phyloP scores from a whole-genome alignment of 345 rosid genomes.

The Aquilaria malaccensis region DNA sequence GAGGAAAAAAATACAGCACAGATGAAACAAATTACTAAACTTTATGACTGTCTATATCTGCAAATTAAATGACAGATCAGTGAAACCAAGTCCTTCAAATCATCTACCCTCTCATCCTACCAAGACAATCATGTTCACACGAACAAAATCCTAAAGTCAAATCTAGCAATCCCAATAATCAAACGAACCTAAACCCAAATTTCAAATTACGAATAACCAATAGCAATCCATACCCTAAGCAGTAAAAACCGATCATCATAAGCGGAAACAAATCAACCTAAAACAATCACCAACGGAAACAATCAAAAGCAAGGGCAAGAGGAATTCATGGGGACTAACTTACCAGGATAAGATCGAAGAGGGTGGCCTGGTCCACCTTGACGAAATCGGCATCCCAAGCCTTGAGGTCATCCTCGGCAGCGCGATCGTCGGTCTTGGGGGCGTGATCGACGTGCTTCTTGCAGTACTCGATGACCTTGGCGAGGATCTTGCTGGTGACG shows the following conservation, averaged over 20 bases:
- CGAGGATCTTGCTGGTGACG: slow-evolving; percentile 67
- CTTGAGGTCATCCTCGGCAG: slow-evolving; percentile 29
- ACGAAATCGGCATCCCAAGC: slow-evolving; percentile 56
- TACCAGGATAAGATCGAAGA: slow-evolving; percentile 44
- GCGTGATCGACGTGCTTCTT: slow-evolving; percentile 54
- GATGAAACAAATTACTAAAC: no score
- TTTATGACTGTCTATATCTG: no score
- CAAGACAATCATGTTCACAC: no score
- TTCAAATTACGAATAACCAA: neutral
- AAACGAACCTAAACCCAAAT: neutral
- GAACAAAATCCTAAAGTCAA: neutral
- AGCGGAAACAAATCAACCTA: neutral
- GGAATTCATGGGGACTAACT: neutral
- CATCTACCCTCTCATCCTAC: no score
- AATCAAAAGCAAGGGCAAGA: neutral
- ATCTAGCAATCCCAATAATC: neutral
- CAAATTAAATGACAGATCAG: no score
- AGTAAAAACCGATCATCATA: neutral
- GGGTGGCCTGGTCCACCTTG: slow-evolving; percentile 39
- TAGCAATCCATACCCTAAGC: neutral
- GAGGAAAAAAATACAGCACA: no score
- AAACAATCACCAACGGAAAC: neutral
- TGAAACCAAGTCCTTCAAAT: no score
- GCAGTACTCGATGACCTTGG: slow-evolving; percentile 77
- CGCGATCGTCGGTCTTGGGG: slow-evolving; percentile 10